phyloP scores from a whole-genome alignment of 2,329 filamentous ascomycete species.

The Tympanopsis confertula region DNA sequence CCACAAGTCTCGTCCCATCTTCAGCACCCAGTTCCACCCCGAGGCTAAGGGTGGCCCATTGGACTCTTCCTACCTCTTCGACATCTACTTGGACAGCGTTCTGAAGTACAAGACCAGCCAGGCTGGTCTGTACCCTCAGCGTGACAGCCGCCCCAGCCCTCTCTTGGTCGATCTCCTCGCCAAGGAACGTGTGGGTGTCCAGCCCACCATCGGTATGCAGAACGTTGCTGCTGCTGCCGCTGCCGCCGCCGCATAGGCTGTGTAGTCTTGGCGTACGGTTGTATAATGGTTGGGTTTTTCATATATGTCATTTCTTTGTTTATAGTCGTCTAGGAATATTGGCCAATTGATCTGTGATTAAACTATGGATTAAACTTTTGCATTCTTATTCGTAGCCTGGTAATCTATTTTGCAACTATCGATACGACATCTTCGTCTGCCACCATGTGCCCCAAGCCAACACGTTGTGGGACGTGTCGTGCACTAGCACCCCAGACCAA shows the following conservation, averaged over 20 bases:
- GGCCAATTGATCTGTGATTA: no score
- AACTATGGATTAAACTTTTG: no score
- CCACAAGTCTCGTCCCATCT: slow-evolving; percentile 90
- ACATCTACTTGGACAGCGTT: slow-evolving; percentile 88
- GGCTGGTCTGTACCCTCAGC: slow-evolving; percentile 46
- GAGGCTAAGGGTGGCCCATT: slow-evolving; percentile 95
- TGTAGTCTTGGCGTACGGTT: no score
- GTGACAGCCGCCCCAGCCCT: slow-evolving; percentile 74
- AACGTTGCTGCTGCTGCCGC: slow-evolving; percentile 1
- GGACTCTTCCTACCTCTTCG: slow-evolving; percentile 91
- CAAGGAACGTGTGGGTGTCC: slow-evolving; percentile 89
- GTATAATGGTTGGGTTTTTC: no score
- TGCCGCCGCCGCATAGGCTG: background rate
- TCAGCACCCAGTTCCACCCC: slow-evolving; percentile 97
- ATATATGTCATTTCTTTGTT: no score
- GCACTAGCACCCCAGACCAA: slow-evolving; percentile 96
- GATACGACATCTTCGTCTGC: slow-evolving; percentile 58
- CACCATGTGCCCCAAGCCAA: slow-evolving; percentile 74
- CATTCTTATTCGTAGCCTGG: no score
- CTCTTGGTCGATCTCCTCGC: slow-evolving; percentile 81
- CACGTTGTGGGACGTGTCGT: slow-evolving; percentile 84
- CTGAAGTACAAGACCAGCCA: slow-evolving; percentile 79
- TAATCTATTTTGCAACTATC: slow-evolving; percentile 29
- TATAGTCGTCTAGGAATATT: no score
- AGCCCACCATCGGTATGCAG: slow-evolving; percentile 26